Conservation (phyloP, 108 stramenopile species). For the Craspedostauros australis region DNA sequence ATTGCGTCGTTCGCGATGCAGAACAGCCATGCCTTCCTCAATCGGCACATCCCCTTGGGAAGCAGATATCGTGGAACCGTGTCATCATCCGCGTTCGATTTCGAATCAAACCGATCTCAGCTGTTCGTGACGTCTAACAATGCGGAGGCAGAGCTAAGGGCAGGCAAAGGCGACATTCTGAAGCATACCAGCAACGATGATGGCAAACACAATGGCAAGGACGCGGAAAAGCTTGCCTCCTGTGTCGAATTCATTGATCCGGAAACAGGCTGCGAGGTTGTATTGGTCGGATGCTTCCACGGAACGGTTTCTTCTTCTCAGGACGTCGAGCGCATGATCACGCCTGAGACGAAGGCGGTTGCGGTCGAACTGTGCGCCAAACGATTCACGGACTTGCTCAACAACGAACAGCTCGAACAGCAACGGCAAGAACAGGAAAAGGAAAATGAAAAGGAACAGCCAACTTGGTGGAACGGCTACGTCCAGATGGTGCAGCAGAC, state of each 20-base stretch:
- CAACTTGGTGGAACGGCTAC: slow-evolving; percentile 8
- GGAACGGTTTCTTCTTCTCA: slow-evolving; percentile 22
- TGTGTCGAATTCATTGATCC: slow-evolving; percentile 31
- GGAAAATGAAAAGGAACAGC: background rate
- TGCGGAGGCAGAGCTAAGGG: too few species aligned
- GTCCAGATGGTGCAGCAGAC: slow-evolving; percentile 20
- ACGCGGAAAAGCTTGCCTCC: too few species aligned
- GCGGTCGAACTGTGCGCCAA: slow-evolving; percentile 34
- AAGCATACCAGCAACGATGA: too few species aligned
- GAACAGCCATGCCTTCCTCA: too few species aligned
- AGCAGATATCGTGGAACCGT: too few species aligned
- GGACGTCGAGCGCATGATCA: slow-evolving; percentile 17
- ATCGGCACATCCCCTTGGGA: too few species aligned
- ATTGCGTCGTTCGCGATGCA: too few species aligned
- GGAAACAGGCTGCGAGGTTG: slow-evolving; percentile 20
- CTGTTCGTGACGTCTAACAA: too few species aligned
- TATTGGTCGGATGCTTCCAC: slow-evolving; percentile 41
- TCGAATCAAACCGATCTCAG: too few species aligned
- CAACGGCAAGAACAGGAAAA: slow-evolving; percentile 1
- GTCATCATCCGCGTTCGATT: too few species aligned
- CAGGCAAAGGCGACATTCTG: too few species aligned
- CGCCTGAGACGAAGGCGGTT: slow-evolving; percentile 14
- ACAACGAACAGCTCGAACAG: slow-evolving; percentile 8
- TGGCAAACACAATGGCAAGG: too few species aligned
- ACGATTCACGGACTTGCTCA: slow-evolving; percentile 34